Evolutionary conservation across 176 grass and related monocot species (phyloP).

Genomic region (Echinochloa phyllopogon): DNA sequence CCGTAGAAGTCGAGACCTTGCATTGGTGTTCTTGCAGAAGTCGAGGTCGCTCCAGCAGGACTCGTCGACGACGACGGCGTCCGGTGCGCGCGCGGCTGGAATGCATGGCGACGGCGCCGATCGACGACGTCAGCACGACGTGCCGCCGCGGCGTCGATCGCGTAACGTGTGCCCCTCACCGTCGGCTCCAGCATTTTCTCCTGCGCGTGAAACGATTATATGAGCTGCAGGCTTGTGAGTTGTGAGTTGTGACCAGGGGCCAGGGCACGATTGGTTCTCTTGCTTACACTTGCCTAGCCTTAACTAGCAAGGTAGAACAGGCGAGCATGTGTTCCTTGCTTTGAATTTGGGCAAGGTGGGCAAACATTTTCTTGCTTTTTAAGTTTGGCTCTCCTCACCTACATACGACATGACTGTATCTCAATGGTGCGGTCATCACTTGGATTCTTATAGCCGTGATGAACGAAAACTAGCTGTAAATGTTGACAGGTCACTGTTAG

Average conservation of each 20-base stretch:
- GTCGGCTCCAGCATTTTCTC: constrained; percentile 83
- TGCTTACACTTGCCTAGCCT: no score
- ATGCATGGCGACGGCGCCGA: constrained; percentile 77
- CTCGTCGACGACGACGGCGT: constrained; percentile 77
- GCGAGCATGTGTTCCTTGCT: no score
- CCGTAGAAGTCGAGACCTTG: constrained; percentile 67
- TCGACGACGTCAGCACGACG: constrained; percentile 78
- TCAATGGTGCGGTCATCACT: not conserved
- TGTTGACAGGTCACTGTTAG: not conserved
- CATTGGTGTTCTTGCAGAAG: constrained; percentile 66
- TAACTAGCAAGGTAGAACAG: no score
- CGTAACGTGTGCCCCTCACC: constrained; percentile 64
- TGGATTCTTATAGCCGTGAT: not conserved
- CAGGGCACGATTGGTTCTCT: no score
- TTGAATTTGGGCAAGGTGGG: no score
- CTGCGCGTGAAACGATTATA: constrained; percentile 19
- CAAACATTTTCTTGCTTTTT: no score
- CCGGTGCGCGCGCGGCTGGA: constrained; percentile 52
- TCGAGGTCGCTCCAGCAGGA: constrained; percentile 92
- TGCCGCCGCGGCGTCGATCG: constrained; percentile 79
- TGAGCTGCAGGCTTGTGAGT: no score
- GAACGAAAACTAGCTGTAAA: not conserved
- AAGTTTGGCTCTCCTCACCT: not conserved
- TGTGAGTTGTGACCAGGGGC: no score
- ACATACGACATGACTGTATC: not conserved